phyloP scores from a whole-genome alignment of 805 yeast species.

The Nakazawaea wickerhamii region DNA sequence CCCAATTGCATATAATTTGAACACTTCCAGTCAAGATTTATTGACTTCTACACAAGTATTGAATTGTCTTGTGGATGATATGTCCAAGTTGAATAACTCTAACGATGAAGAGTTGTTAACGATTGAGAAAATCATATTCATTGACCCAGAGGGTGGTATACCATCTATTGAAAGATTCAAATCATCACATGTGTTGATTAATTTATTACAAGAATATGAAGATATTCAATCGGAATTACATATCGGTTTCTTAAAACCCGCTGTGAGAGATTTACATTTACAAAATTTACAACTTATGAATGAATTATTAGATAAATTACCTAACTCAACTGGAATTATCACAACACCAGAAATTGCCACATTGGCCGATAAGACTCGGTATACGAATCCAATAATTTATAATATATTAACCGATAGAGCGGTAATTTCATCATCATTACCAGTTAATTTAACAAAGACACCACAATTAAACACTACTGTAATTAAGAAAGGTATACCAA shows the following conservation, averaged over 20 bases:
- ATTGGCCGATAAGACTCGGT: conserved; percentile 20
- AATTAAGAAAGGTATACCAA: conserved; percentile 67
- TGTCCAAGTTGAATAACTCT: conserved; percentile 22
- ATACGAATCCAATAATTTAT: conserved; percentile 80
- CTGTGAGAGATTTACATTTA: conserved; percentile 49
- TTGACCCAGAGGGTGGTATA: conserved; percentile 85
- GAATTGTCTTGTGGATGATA: conserved; percentile 30
- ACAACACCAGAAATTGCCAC: conserved; percentile 81
- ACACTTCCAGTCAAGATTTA: conserved; percentile 24
- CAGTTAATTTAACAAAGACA: conserved; percentile 52
- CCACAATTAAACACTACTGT: conserved; percentile 74
- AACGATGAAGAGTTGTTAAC: conserved; percentile 28
- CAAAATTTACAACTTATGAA: conserved; percentile 65
- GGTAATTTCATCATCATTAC: conserved; percentile 83
- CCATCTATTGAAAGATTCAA: conserved; percentile 80
- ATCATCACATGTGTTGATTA: conserved; percentile 82
- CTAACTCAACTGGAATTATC: conserved; percentile 68
- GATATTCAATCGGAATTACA: conserved; percentile 59
- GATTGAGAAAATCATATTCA: conserved; percentile 74
- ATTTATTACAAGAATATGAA: conserved; percentile 74
- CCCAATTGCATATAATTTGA: conserved; percentile 45
- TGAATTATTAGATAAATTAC: conserved; percentile 42
- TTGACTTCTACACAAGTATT: conserved; percentile 36
- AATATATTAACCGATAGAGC: conserved; percentile 91
- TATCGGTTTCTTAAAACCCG: conserved; percentile 47